Evolutionary conservation across 441 rosid species (phyloP).

Genomic region (Lepidium campestre): DNA sequence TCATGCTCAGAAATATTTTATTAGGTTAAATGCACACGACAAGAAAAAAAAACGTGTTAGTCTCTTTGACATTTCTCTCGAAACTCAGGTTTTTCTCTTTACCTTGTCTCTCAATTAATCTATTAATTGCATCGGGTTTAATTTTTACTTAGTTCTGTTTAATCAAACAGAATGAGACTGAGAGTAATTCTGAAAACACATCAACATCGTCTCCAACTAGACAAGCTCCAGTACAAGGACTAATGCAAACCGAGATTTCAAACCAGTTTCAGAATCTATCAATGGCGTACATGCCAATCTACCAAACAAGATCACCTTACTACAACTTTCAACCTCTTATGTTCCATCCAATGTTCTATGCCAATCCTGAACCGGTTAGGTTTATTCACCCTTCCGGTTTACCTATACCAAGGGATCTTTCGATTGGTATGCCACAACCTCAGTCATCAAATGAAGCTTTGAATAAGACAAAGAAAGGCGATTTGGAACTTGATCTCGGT

Average conservation of each 20-base stretch:
- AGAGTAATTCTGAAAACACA: conserved; percentile 1
- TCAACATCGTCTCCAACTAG: too few species aligned
- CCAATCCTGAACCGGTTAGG: conserved; percentile 15
- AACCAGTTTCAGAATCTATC: conserved; percentile 23
- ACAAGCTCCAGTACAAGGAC: conserved; percentile 15
- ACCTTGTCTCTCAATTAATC: conserved; percentile 4
- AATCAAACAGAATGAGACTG: not conserved
- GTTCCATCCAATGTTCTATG: conserved; percentile 22
- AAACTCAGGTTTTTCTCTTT: conserved; percentile 20
- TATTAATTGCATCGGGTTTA: not conserved
- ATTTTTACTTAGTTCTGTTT: not conserved
- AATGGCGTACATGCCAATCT: conserved; percentile 22
- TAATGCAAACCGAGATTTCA: conserved; percentile 13
- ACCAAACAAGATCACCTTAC: conserved; percentile 19
- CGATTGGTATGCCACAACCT: conserved; percentile 17
- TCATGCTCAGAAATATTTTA: conserved; percentile 72
- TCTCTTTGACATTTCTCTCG: conserved; percentile 47
- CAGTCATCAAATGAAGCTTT: conserved; percentile 8
- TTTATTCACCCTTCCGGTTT: conserved; percentile 29
- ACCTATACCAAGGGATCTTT: conserved; percentile 26
- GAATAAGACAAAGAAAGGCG: not conserved
- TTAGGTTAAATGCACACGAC: conserved; percentile 33
- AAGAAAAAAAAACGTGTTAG: conserved; percentile 59
- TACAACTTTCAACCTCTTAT: conserved; percentile 1
- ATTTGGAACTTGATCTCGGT: conserved; percentile 12